Evolutionary conservation across 2,329 filamentous ascomycete genomes (phyloP).

Genomic region (Monosporascus sp.): DNA sequence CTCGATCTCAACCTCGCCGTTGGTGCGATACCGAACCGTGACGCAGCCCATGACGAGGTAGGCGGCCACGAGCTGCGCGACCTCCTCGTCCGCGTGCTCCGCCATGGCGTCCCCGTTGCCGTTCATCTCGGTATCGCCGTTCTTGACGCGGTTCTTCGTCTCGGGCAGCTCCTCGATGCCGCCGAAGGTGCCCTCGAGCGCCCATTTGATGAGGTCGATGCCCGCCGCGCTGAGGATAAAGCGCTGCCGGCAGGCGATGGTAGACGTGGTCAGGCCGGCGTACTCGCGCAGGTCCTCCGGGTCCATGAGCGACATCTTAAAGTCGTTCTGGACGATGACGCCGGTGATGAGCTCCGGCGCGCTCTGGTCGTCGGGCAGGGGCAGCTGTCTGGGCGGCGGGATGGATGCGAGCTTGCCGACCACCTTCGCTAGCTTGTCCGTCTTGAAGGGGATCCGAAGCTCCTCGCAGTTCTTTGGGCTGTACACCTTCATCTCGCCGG

Average conservation of each 20-base stretch:
- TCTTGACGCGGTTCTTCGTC: conserved; percentile 37
- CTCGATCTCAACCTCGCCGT: conserved; percentile 81
- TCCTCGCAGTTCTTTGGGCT: conserved; percentile 94
- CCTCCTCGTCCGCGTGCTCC: conserved; percentile 58
- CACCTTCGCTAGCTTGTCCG: conserved; percentile 92
- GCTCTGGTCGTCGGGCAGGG: conserved; percentile 22
- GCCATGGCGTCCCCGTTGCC: conserved; percentile 35
- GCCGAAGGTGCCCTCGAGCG: conserved; percentile 89
- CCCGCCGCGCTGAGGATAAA: conserved; percentile 84
- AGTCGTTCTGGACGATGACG: conserved; percentile 94
- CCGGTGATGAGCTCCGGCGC: conserved; percentile 65
- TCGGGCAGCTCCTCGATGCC: conserved; percentile 66
- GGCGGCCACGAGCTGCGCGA: conserved; percentile 47
- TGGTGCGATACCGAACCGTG: conserved; percentile 68
- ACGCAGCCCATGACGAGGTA: conserved; percentile 88
- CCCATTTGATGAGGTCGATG: conserved; percentile 88
- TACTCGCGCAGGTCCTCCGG: conserved; percentile 95
- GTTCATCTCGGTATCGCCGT: conserved; percentile 30
- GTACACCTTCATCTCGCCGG: conserved; percentile 82
- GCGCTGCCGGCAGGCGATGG: conserved; percentile 86
- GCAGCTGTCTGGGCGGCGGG: conserved; percentile 53
- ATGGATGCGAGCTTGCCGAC: conserved; percentile 88
- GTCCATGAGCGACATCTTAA: conserved; percentile 95
- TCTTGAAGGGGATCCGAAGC: conserved; percentile 88
- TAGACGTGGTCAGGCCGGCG: conserved; percentile 92